Evolutionary conservation across 768 basidiomycete species (phyloP).

Genomic region (Russula sp.): DNA sequence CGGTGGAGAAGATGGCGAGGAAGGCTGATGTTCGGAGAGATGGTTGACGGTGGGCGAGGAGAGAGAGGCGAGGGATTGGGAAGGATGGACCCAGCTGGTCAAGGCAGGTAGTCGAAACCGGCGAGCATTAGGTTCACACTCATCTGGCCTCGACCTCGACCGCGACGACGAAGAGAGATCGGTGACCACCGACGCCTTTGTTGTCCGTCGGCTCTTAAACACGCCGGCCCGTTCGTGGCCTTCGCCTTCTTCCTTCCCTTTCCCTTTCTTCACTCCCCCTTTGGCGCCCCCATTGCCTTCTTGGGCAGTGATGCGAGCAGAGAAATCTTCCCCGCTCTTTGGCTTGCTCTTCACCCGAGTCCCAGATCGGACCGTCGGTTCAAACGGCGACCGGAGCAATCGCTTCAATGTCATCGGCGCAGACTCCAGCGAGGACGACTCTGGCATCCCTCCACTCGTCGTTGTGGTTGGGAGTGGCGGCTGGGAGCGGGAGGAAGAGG

Average conservation of each 20-base stretch:
- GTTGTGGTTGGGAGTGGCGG: slow-evolving; percentile 25
- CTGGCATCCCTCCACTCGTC: not conserved
- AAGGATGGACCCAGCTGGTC: slow-evolving; percentile 56
- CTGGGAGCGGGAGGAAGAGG: slow-evolving; percentile 29
- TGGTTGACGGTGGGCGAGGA: slow-evolving; percentile 66
- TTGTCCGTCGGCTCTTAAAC: slow-evolving; percentile 37
- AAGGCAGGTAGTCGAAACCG: slow-evolving; percentile 42
- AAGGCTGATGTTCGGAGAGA: slow-evolving; percentile 46
- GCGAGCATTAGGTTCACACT: not conserved
- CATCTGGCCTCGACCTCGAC: not conserved
- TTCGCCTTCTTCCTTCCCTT: slow-evolving; percentile 1
- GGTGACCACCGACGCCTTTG: slow-evolving; percentile 34
- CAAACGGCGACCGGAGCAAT: slow-evolving; percentile 53
- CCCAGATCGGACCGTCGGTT: slow-evolving; percentile 57
- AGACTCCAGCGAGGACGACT: slow-evolving; percentile 20
- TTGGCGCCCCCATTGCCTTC: slow-evolving; percentile 4
- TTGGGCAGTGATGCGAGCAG: slow-evolving; percentile 33
- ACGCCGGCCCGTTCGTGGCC: slow-evolving; percentile 29
- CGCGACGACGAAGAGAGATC: slow-evolving; percentile 28
- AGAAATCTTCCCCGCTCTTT: slow-evolving; percentile 33
- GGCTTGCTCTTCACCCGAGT: slow-evolving; percentile 47
- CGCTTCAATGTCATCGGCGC: slow-evolving; percentile 54
- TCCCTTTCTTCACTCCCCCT: not conserved
- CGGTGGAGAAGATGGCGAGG: slow-evolving; percentile 46
- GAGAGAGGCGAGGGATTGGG: slow-evolving; percentile 60